Evolutionary conservation across 2,329 filamentous ascomycete genomes (phyloP).

Genomic region (Hypoxylon sp.): DNA sequence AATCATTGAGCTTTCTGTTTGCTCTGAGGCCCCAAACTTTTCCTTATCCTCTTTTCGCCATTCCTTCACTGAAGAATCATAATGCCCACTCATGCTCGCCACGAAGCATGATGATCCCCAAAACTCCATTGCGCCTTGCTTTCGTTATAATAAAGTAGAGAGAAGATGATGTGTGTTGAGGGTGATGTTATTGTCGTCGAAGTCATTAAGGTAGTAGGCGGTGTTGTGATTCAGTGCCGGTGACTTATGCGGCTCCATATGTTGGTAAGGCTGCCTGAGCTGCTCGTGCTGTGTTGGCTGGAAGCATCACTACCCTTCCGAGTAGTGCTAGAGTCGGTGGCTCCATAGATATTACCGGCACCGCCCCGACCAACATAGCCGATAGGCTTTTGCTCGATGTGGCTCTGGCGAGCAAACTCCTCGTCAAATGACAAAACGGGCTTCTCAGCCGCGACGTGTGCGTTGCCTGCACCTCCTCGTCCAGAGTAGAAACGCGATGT

Average conservation of each 20-base stretch:
- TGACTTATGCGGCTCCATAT: slow-evolving; percentile 61
- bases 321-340: slow-evolving; percentile 26
- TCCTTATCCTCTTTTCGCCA: slow-evolving; percentile 10
- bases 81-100: background rate
- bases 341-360: slow-evolving; percentile 69
- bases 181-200: slow-evolving; percentile 2
- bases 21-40: slow-evolving; percentile 55
- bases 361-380: slow-evolving; percentile 76
- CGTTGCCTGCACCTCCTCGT: slow-evolving; percentile 78
- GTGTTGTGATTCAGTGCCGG: slow-evolving; percentile 45
- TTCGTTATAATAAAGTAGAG: slow-evolving; percentile 27
- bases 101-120: slow-evolving; percentile 12
- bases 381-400: slow-evolving; percentile 66
- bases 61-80: slow-evolving; percentile 5
- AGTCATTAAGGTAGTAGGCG: background rate
- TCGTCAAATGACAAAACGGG: slow-evolving; percentile 77
- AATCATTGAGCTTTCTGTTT: slow-evolving; percentile 48
- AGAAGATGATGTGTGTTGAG: slow-evolving; percentile 30
- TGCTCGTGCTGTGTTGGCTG: slow-evolving; percentile 52
- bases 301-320: slow-evolving; percentile 55
- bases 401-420: slow-evolving; percentile 71
- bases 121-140: slow-evolving; percentile 45
- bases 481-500: slow-evolving; percentile 73
- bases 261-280: slow-evolving; percentile 51
- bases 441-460: slow-evolving; percentile 66